phyloP scores from a whole-genome alignment of 139 green algal species.

The Micractinium sp. region DNA sequence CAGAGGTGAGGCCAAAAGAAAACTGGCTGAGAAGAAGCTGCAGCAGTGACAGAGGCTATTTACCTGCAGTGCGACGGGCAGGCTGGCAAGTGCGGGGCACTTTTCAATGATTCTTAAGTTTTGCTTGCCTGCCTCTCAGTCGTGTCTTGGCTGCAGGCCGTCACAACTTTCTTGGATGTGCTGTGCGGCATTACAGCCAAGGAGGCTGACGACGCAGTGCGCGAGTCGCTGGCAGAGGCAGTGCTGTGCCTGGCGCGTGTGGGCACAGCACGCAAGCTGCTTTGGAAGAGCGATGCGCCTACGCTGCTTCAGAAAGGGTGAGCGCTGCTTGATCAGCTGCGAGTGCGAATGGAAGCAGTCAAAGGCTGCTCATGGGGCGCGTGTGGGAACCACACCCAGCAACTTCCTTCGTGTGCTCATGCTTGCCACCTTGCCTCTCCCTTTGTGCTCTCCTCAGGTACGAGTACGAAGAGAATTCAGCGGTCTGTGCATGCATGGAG shows the following conservation, averaged over 20 bases:
- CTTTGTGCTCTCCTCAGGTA: constrained; percentile 53
- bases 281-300: constrained; percentile 73
- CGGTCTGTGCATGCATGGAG: constrained; percentile 74
- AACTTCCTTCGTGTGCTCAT: not conserved
- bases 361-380: not conserved
- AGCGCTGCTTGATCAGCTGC: not conserved
- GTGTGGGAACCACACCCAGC: too few species aligned
- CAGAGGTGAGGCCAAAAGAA: not conserved
- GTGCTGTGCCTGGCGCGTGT: constrained; percentile 62
- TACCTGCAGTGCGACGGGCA: too few species aligned
- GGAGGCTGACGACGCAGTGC: constrained; percentile 55
- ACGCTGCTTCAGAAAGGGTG: constrained; percentile 69
- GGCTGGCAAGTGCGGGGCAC: too few species aligned
- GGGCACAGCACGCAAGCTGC: constrained; percentile 54
- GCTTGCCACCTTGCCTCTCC: not conserved
- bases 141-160: constrained; percentile 8
- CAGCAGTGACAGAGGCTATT: too few species aligned
- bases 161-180: constrained; percentile 54
- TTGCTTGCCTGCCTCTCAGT: not conserved
- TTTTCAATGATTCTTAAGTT: too few species aligned
- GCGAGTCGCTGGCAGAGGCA: constrained; percentile 67
- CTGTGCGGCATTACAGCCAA: constrained; percentile 47
- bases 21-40: not conserved
- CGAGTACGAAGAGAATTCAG: constrained; percentile 66
- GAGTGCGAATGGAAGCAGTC: not conserved